A percentile compares a stretch with the other conserved stretches of the same genome.
phyloP scores from a whole-genome alignment of 2,329 filamentous ascomycete genomes.

The Salinomyces thailandicus region DNA sequence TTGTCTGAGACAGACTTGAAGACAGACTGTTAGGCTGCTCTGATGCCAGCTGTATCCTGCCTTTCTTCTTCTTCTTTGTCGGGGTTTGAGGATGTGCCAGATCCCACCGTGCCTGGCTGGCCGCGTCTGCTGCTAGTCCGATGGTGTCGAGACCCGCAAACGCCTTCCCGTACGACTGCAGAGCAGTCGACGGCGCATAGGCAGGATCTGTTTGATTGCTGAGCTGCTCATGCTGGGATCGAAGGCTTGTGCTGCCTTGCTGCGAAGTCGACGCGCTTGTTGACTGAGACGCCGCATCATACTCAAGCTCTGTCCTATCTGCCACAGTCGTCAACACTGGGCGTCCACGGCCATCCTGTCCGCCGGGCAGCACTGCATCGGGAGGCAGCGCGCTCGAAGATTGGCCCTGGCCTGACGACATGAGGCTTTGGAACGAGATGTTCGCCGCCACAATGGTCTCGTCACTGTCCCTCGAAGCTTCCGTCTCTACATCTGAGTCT shows the following conservation, averaged over 20 bases:
- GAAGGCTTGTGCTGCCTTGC: not conserved
- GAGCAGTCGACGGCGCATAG: not conserved
- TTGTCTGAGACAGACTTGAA: too few species aligned
- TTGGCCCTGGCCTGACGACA: too few species aligned
- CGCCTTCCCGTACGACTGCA: constrained; percentile 3
- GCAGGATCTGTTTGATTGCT: not conserved
- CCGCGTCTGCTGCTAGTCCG: constrained; percentile 8
- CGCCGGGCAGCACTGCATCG: not conserved
- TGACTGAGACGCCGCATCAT: too few species aligned
- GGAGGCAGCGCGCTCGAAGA: not conserved
- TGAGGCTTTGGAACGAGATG: not conserved
- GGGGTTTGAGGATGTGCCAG: constrained; percentile 3
- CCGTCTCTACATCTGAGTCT: not conserved
- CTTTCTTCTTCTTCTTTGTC: constrained; percentile 1
- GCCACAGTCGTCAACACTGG: too few species aligned
- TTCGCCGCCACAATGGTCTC: not conserved
- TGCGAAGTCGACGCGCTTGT: too few species aligned
- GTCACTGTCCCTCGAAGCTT: not conserved
- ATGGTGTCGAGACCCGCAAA: constrained; percentile 9
- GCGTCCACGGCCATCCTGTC: not conserved
- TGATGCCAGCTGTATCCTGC: not conserved
- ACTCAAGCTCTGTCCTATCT: too few species aligned
- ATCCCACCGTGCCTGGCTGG: constrained; percentile 10
- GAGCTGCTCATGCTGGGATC: not conserved
- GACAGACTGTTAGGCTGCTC: too few species aligned